Base-by-base conservation (phyloP, 2,329 filamentous ascomycete genomes). In the Sphaerulina populicola region DNA sequence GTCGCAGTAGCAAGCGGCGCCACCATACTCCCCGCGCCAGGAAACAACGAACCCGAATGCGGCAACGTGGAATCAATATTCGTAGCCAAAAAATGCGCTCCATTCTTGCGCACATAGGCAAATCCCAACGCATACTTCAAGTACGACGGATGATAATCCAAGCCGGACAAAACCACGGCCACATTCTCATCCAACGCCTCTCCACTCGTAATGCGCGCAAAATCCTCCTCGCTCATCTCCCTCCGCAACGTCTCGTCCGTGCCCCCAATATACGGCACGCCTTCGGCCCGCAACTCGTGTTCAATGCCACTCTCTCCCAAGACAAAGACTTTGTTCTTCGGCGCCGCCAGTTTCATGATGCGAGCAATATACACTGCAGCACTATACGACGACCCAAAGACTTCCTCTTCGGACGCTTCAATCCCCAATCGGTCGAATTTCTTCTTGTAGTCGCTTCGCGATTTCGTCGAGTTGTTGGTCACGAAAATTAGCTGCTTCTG, bases 401-500 rank as follows among this genome's bases (percentile, higher is more conserved):
- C 86, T 73, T 98, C 93, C 66, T 97, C 88, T 77, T 85, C 80
- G 52, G 80, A 76, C 61, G 29, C 12, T 41, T 42, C 18, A 21
- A 48, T 41, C 14, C 15, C 37, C n/a, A 47, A 23, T 23, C 23
- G 42, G 15, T 85, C 81, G 54, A 98, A 83, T 67, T 97, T 98
- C 74, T 91, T 88, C 68, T 86, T 84, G 72, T 98, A 98, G 68
- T 96, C 89, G 44, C 79, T 75, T 51, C 93, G 85, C 9, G 91
- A 95, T 69, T 98, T 98, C 51, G 93, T 97, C 65, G 89, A 96
- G 74, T 98, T 98, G 74, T 98, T 98, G 37, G 93, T 98, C 47
- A 98, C 93, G 66, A 98, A 98, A 49, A 98, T 83, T 31, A 93
- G 79, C 67, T 85, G 85, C 71, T 98, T 98, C 66, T 88, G 88